These are phyloP conservation scores for Carex arenaria DNA, from an alignment of 202 grass and related monocot genomes.

Conservation along the genomic window DNA sequence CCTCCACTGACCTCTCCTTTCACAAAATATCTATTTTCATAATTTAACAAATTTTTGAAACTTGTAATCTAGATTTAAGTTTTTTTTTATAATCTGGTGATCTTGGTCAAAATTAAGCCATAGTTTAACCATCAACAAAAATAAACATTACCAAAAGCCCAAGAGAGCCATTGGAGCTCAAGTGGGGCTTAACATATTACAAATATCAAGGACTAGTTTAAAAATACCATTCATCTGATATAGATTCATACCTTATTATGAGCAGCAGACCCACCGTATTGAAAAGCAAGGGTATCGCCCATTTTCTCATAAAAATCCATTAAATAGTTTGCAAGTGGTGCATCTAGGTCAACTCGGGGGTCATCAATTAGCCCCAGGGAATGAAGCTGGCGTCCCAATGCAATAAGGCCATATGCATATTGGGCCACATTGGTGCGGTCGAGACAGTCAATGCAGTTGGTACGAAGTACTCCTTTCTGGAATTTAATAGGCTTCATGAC, in stretches of 20 bases:
- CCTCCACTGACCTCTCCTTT: constrained; percentile 92
- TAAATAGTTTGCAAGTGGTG: constrained; percentile 60
- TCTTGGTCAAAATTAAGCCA: neutral
- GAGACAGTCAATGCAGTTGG: constrained; percentile 98
- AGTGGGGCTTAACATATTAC: neutral
- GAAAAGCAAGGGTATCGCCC: constrained; percentile 84
- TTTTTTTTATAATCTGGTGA: neutral
- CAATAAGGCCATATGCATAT: constrained; percentile 78
- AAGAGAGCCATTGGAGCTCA: neutral
- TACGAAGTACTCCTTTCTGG: constrained; percentile 93
- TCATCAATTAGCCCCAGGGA: constrained; percentile 45
- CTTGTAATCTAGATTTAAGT: neutral
- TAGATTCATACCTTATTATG: constrained; percentile 81
- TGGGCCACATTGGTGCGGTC: constrained; percentile 99
- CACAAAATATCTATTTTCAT: constrained; percentile 80
- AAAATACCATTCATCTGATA: neutral
- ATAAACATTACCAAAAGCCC: neutral
- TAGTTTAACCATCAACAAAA: neutral
- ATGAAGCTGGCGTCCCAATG: constrained; percentile 81
- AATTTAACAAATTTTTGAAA: constrained; percentile 3
- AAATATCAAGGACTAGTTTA: neutral
- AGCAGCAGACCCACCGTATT: constrained; percentile 89
- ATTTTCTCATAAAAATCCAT: constrained; percentile 94
- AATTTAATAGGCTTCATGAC: constrained; percentile 40
- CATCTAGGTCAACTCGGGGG: constrained; percentile 68